Conservation (phyloP, 257 asterid genomes). For the Osmanthus fragrans region DNA sequence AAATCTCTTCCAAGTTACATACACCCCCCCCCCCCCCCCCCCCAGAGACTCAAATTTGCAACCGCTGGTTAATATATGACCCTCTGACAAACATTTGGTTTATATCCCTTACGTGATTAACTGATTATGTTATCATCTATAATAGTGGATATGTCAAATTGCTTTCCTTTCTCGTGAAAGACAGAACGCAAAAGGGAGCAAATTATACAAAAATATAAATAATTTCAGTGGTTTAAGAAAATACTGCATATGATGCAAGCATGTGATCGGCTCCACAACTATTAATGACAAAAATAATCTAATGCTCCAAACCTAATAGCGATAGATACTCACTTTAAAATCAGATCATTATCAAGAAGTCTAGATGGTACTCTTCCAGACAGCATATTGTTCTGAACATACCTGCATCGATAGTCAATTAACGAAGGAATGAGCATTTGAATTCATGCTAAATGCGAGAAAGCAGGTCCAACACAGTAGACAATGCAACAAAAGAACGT, state of each 20-base stretch:
- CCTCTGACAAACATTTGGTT: too few species aligned
- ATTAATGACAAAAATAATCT: background rate
- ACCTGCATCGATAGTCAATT: conserved; percentile 52
- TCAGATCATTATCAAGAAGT: conserved; percentile 60
- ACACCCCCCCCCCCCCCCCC: too few species aligned
- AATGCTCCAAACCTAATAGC: background rate
- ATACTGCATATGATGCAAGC: background rate
- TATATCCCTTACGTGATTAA: too few species aligned
- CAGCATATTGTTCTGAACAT: conserved; percentile 75
- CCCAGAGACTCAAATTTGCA: too few species aligned
- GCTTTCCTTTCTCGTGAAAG: too few species aligned
- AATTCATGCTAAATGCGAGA: background rate
- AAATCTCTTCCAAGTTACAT: too few species aligned
- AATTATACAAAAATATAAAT: too few species aligned
- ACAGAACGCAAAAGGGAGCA: too few species aligned
- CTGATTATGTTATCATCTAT: too few species aligned
- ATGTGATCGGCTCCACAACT: background rate
- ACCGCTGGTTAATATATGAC: too few species aligned
- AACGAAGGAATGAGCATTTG: conserved; percentile 7
- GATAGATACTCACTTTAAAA: conserved; percentile 65
- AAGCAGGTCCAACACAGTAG: background rate
- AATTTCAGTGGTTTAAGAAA: too few species aligned
- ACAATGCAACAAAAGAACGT: background rate
- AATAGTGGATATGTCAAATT: too few species aligned
- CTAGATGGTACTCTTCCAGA: conserved; percentile 68